Percentiles rank a stretch among this genome's conserved stretches.
These are phyloP conservation scores for Lasiodiplodia theobromae DNA, from an alignment of 2,329 filamentous ascomycete species.

Conservation along the genomic window DNA sequence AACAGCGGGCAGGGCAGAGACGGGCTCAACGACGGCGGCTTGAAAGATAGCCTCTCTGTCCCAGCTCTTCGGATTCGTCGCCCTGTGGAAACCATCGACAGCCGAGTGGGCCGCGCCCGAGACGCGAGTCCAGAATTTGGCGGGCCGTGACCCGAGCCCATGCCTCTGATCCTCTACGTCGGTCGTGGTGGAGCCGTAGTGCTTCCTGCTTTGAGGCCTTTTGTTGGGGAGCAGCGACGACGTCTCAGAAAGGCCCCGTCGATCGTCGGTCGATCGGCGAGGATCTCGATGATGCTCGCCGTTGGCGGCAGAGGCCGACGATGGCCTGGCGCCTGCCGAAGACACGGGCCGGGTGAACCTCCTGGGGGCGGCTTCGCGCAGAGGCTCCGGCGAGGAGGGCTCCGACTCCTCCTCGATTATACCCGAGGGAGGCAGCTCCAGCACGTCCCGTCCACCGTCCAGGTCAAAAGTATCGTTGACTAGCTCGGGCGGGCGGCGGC, in stretches of 20 bases:
- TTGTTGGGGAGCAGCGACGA: constrained; percentile 49
- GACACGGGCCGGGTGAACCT: constrained; percentile 9
- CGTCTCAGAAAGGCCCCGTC: constrained; percentile 33
- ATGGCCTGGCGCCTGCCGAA: background rate
- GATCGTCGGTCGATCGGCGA: constrained; percentile 18
- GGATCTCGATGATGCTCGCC: constrained; percentile 11
- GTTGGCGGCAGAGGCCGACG: constrained; percentile 4
- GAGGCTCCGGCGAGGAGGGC: constrained; percentile 21
- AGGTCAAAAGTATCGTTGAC: constrained; percentile 20
- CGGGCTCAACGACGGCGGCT: constrained; percentile 66
- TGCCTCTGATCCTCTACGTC: constrained; percentile 29
- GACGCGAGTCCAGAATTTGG: constrained; percentile 16
- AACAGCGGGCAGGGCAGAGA: constrained; percentile 81
- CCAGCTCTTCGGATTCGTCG: constrained; percentile 73
- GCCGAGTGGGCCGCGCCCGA: constrained; percentile 9
- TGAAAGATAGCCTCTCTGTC: constrained; percentile 70
- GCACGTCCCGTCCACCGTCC: constrained; percentile 6
- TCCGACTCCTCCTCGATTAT: constrained; percentile 23
- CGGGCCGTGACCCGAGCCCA: background rate
- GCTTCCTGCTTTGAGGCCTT: constrained; percentile 31
- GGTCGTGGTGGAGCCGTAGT: constrained; percentile 21
- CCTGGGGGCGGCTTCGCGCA: background rate
- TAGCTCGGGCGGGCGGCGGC: constrained; percentile 8
- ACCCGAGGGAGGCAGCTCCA: constrained; percentile 3
- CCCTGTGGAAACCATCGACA: background rate